Conservation (phyloP, 805 yeast species). For the Huiozyma sinensis region DNA sequence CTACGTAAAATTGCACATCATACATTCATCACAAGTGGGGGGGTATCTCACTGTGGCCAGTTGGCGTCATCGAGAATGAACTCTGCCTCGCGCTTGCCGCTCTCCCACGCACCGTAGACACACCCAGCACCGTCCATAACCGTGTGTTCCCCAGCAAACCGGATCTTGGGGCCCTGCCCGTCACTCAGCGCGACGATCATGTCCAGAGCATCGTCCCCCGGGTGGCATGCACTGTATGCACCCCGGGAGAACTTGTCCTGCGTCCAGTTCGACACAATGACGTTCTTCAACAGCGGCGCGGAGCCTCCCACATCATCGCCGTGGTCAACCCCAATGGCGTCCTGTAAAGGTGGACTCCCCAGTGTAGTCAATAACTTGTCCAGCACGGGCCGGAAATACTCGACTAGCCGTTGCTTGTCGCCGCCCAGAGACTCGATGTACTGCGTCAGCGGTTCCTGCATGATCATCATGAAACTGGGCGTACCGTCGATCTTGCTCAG, state of each 20-base stretch:
- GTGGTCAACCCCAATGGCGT: slow-evolving; percentile 1
- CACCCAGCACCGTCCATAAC: slow-evolving; percentile 82
- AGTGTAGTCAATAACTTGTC: slow-evolving; percentile 16
- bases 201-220: slow-evolving; percentile 61
- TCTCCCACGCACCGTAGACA: slow-evolving; percentile 81
- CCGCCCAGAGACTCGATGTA: slow-evolving; percentile 39
- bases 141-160: slow-evolving; percentile 92
- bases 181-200: slow-evolving; percentile 49
- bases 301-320: background rate
- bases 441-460: slow-evolving; percentile 67
- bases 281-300: slow-evolving; percentile 31
- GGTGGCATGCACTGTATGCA: slow-evolving; percentile 62
- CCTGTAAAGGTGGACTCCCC: slow-evolving; percentile 8
- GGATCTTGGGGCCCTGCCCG: slow-evolving; percentile 42
- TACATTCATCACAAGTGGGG: no score
- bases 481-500: slow-evolving; percentile 37
- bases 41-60: background rate
- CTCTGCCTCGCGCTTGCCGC: slow-evolving; percentile 53
- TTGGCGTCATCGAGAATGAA: slow-evolving; percentile 20
- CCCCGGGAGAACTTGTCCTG: slow-evolving; percentile 70
- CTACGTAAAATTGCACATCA: no score
- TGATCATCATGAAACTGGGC: slow-evolving; percentile 53
- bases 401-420: slow-evolving; percentile 45
- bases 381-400: slow-evolving; percentile 42
- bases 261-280: slow-evolving; percentile 64